phyloP scores from a whole-genome alignment of 345 rosid species.

The Raphanus raphanistrum region DNA sequence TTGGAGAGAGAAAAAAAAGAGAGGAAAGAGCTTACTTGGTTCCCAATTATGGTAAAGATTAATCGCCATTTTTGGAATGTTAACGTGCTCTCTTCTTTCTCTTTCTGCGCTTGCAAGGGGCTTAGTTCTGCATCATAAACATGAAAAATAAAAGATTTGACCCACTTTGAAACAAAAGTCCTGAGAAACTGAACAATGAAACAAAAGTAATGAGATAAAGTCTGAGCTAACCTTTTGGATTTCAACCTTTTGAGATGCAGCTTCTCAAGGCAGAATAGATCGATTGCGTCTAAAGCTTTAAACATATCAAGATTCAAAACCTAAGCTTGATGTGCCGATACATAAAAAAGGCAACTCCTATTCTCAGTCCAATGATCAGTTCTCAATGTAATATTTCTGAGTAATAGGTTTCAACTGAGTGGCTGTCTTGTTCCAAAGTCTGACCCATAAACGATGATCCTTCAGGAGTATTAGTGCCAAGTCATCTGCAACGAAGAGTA shows the following conservation, averaged over 20 bases:
- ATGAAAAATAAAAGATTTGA: neutral
- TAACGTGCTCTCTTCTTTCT: conserved; percentile 1
- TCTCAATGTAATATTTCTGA: conserved; percentile 18
- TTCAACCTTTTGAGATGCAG: neutral
- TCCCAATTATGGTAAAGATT: neutral
- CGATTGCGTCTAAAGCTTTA: neutral
- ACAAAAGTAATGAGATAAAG: neutral
- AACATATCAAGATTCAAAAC: neutral
- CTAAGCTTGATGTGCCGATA: conserved; percentile 8
- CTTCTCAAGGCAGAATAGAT: conserved; percentile 2
- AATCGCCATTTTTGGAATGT: neutral
- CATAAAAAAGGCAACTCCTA: conserved; percentile 15
- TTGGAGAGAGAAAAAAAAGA: neutral
- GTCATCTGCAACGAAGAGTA: conserved; percentile 18
- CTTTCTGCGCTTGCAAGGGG: neutral
- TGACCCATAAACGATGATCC: conserved; percentile 17
- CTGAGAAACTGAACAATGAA: neutral
- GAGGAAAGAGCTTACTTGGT: conserved; percentile 18
- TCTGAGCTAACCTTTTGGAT: conserved; percentile 25
- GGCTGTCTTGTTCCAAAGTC: conserved; percentile 5
- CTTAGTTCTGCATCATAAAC: conserved; percentile 27
- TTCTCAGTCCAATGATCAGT: conserved; percentile 13
- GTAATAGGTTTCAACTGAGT: conserved; percentile 13
- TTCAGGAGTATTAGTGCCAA: neutral
- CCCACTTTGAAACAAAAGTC: neutral